Conservation (phyloP, 2,329 filamentous ascomycete species). For the Bipolaris victoriae region DNA sequence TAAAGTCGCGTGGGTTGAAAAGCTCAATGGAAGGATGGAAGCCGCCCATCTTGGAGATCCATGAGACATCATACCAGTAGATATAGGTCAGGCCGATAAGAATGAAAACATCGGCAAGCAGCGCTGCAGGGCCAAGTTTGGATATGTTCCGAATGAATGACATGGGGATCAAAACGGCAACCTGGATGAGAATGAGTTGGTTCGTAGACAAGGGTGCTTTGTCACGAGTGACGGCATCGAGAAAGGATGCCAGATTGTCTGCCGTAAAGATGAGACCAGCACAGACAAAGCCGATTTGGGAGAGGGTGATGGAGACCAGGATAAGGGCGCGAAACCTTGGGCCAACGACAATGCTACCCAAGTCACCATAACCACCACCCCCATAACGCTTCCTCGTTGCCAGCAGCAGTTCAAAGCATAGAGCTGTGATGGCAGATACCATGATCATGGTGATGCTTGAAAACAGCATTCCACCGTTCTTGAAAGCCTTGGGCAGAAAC, state of each 20-base stretch:
- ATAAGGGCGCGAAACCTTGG: slow-evolving; percentile 68
- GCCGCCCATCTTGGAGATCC: slow-evolving; percentile 60
- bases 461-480: slow-evolving; percentile 78
- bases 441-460: slow-evolving; percentile 71
- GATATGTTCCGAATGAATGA: slow-evolving; percentile 76
- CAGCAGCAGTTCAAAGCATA: slow-evolving; percentile 75
- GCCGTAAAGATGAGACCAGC: slow-evolving; percentile 79
- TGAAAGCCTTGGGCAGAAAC: slow-evolving; percentile 80
- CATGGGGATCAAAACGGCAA: slow-evolving; percentile 69
- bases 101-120: slow-evolving; percentile 75
- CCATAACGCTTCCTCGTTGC: slow-evolving; percentile 68
- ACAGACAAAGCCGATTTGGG: slow-evolving; percentile 79
- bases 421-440: slow-evolving; percentile 69
- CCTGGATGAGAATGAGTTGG: slow-evolving; percentile 69
- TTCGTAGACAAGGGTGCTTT: slow-evolving; percentile 60
- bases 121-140: slow-evolving; percentile 71
- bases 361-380: slow-evolving; percentile 76
- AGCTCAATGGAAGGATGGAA: slow-evolving; percentile 66
- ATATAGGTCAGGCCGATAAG: slow-evolving; percentile 74
- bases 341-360: slow-evolving; percentile 66
- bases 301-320: slow-evolving; percentile 72
- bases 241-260: slow-evolving; percentile 73
- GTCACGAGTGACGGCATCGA: slow-evolving; percentile 64
- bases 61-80: slow-evolving; percentile 71
- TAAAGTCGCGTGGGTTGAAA: slow-evolving; percentile 73